A percentile compares a stretch with the other conserved stretches of the same genome.
phyloP scores from a whole-genome alignment of 345 rosid species.

The Capsella bursapastoris region DNA sequence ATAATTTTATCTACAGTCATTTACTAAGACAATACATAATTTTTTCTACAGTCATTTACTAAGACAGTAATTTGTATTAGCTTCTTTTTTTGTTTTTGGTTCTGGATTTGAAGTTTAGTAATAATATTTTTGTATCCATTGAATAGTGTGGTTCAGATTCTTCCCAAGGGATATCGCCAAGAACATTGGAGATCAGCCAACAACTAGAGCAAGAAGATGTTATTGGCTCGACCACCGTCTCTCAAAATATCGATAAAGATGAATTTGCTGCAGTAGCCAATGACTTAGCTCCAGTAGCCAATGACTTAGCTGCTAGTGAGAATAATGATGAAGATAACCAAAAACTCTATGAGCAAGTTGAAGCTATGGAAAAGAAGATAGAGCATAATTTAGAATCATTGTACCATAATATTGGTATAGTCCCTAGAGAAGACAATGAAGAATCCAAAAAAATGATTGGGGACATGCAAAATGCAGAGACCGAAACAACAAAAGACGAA shows the following conservation, averaged over 20 bases:
- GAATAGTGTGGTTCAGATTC: not conserved
- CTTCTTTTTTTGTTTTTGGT: not conserved
- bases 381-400: constrained; percentile 23
- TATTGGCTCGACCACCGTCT: not conserved
- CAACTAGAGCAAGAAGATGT: constrained; percentile 19
- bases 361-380: constrained; percentile 10
- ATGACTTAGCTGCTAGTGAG: not conserved
- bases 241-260: not conserved
- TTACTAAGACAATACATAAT: not conserved
- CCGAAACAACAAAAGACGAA: not conserved
- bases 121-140: constrained; percentile 2
- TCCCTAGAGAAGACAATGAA: not conserved
- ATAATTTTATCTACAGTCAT: not conserved
- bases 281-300: constrained; percentile 13
- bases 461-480: constrained; percentile 6
- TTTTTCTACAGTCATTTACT: not conserved
- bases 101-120: constrained; percentile 12
- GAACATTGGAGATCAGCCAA: constrained; percentile 10
- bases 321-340: not conserved
- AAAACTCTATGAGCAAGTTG: constrained; percentile 19
- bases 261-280: not conserved
- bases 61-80: not conserved
- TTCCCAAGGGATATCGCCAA: constrained; percentile 21
- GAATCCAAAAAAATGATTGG: constrained; percentile 4
- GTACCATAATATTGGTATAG: constrained; percentile 13